Conservation (phyloP, 306 rosid species). For the Pyrus bretschneideri region DNA sequence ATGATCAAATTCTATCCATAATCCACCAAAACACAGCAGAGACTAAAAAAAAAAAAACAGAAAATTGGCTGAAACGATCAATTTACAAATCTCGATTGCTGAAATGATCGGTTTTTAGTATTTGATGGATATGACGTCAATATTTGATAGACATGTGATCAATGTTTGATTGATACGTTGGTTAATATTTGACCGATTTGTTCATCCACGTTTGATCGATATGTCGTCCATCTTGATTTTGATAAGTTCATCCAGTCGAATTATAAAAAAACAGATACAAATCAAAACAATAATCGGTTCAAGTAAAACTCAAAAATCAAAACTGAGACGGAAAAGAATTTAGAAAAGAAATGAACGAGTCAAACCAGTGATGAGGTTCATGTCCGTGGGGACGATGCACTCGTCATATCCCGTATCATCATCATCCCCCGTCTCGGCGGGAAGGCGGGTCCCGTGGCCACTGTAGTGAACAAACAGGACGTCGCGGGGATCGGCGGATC, state of each 20-base stretch:
- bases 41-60: background rate
- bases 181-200: too few relatives aligned
- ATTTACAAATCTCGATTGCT: too few relatives aligned
- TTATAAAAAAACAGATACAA: background rate
- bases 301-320: background rate
- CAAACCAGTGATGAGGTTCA: slow-evolving; percentile 81
- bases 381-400: slow-evolving; percentile 84
- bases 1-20: background rate
- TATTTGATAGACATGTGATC: too few relatives aligned
- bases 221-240: too few relatives aligned
- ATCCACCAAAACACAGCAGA: background rate
- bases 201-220: too few relatives aligned
- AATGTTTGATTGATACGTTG: too few relatives aligned
- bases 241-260: too few relatives aligned
- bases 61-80: too few relatives aligned
- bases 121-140: too few relatives aligned
- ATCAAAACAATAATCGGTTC: background rate
- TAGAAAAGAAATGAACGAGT: background rate
- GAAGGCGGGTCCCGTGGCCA: slow-evolving; percentile 88
- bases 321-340: background rate
- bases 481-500: slow-evolving; percentile 55
- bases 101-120: too few relatives aligned
- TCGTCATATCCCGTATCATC: slow-evolving; percentile 90
- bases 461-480: slow-evolving; percentile 69
- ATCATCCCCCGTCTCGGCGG: slow-evolving; percentile 84